Evolutionary conservation across 306 rosid species (phyloP), one percentile per base, ranked within the genome.

Genomic region (Dalbergia oliveri): DNA sequence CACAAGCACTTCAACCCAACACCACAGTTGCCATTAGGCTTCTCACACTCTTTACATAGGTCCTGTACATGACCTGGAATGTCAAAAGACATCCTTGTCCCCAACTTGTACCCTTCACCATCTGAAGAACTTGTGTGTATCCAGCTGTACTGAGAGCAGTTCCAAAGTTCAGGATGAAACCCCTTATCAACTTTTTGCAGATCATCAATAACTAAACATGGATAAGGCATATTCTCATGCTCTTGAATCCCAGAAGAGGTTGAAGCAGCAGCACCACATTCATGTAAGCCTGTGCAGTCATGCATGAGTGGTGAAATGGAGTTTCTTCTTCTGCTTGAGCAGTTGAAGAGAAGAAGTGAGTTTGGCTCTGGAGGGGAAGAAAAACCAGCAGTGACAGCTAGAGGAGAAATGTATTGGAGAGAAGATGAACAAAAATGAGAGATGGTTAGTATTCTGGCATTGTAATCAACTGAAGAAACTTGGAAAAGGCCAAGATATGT

Each of bases 21-120:
- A 14, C 90, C 89, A 73, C 92, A 90, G 68, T 88, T 86, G 4
- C 96, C 91, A 66, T 81, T 80, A 60, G 93, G 82, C 78, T 73
- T 91, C 47, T 82, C 66, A 60, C 90, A 87, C 81, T 86, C 84
- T 13, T 72, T 79, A 33, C 91, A 91, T 44, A 79, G 83, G 76
- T 86, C 74, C 33, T 88, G 84, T 0, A 76, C 77, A 31, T 84
- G 93, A 37, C 81, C 89, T 47, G 90, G 87, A 51, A 87, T 71
- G 76, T 87, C 88, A 23, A 87, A 83, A 26, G 89, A 77, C 79
- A 89, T 57, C 49, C 82, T 75, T 13, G 86, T 76, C 53, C 90
- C 88, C 72, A 82, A 15, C 50, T 84, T 53, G 57, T 74, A 79
- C 1, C 65, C 86, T 33, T 54, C 76, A 51, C 43, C 71, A 70